These are phyloP conservation scores for Lodderomyces metapsilosis DNA, from an alignment of 1,139 yeast genomes.

Conservation along the genomic window DNA sequence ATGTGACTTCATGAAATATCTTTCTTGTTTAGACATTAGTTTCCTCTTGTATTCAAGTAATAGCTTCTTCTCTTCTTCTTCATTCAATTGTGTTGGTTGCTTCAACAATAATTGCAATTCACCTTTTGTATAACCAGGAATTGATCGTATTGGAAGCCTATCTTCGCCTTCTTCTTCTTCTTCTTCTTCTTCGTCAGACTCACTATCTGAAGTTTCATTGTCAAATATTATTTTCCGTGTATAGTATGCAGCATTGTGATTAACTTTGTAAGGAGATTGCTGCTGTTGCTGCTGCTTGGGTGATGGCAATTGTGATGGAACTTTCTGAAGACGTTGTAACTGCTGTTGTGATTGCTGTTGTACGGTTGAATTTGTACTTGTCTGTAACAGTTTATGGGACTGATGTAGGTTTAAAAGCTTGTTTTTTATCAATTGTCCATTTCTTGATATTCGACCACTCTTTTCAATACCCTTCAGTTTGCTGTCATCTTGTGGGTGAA, in stretches of 20 bases:
- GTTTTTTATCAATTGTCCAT: conserved; percentile 26
- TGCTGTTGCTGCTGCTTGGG: background rate
- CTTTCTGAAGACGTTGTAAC: too few species aligned
- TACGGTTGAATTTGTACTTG: conserved; percentile 6
- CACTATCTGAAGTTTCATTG: conserved; percentile 26
- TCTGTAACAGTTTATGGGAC: conserved; percentile 18
- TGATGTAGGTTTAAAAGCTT: conserved; percentile 33
- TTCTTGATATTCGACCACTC: conserved; percentile 16
- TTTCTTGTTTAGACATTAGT: conserved; percentile 33
- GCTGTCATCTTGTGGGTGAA: background rate
- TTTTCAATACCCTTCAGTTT: conserved; percentile 1
- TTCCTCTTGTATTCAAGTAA: conserved; percentile 34
- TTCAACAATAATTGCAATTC: conserved; percentile 28
- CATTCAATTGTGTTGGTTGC: conserved; percentile 11
- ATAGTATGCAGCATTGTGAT: conserved; percentile 4
- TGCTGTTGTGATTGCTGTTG: conserved; percentile 3
- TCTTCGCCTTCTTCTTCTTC: conserved; percentile 3
- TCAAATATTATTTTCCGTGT: conserved; percentile 29
- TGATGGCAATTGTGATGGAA: too few species aligned
- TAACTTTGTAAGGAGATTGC: background rate
- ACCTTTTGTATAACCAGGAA: conserved; percentile 43
- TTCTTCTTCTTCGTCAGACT: conserved; percentile 18
- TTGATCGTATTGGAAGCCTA: conserved; percentile 16
- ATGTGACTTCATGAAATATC: conserved; percentile 30
- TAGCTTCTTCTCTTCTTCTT: conserved; percentile 30